Conservation (phyloP, 176 grass and related monocot species). For the Triticum monococcum region DNA sequence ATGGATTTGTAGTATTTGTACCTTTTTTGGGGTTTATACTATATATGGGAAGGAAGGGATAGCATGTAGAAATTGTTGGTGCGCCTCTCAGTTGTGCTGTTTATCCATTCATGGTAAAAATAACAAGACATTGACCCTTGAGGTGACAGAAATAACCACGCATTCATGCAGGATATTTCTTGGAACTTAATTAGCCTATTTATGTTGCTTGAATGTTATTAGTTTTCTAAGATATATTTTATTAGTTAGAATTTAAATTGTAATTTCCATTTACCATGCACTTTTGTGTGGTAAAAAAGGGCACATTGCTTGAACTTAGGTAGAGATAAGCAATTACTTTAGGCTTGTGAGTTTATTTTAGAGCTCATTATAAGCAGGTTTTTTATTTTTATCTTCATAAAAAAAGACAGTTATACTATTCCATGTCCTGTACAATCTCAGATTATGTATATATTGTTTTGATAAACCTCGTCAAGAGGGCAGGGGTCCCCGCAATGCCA, state of each 20-base stretch:
- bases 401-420: background rate
- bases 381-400: background rate
- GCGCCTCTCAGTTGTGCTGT: background rate
- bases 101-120: background rate
- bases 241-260: background rate
- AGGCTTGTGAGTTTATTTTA: background rate
- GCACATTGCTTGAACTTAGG: background rate
- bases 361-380: background rate
- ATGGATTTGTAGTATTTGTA: conserved; percentile 7
- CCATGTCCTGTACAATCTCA: background rate
- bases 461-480: background rate
- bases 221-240: background rate
- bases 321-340: background rate
- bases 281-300: background rate
- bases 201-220: background rate
- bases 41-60: background rate
- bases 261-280: background rate
- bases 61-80: background rate
- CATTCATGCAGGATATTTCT: background rate
- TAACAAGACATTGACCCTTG: background rate
- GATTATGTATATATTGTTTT: background rate
- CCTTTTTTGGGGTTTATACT: background rate
- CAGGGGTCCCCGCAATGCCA: background rate
- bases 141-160: background rate
- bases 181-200: background rate